Evolutionary conservation across 2,329 filamentous ascomycete genomes (phyloP).

Genomic region (Dendrostoma leiphaemia): DNA sequence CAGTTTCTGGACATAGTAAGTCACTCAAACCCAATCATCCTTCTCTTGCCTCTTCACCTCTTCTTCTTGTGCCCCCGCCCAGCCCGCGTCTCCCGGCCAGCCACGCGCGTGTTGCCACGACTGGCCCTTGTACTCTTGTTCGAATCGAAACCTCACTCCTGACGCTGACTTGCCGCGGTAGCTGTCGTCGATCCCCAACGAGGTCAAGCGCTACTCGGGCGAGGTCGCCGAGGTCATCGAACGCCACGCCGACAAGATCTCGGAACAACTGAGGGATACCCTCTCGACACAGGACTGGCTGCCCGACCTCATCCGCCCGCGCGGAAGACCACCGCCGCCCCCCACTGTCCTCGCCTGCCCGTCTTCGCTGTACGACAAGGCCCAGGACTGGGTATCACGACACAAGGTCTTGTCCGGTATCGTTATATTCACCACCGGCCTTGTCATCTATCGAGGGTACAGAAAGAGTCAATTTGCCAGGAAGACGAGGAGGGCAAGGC

Average conservation of each 20-base stretch:
- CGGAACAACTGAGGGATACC: conserved; percentile 66
- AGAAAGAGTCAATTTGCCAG: conserved; percentile 54
- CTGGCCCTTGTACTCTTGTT: too few species aligned
- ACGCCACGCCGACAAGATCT: conserved; percentile 74
- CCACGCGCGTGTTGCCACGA: too few species aligned
- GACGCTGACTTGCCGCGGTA: conserved; percentile 25
- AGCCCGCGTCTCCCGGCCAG: too few species aligned
- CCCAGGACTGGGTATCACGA: conserved; percentile 68
- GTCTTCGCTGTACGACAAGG: conserved; percentile 43
- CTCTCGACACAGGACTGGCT: conserved; percentile 70
- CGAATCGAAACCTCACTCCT: background rate
- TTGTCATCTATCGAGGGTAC: conserved; percentile 54
- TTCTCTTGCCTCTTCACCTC: too few species aligned
- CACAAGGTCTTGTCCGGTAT: conserved; percentile 74
- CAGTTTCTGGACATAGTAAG: conserved; percentile 23
- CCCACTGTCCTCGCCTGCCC: conserved; percentile 31
- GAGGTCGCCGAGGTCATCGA: conserved; percentile 80
- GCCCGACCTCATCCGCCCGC: conserved; percentile 64
- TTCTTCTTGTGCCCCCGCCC: background rate
- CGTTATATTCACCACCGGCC: conserved; percentile 68
- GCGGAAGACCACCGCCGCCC: conserved; percentile 47
- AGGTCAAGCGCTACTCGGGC: conserved; percentile 68
- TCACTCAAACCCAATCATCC: too few species aligned
- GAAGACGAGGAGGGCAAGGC: conserved; percentile 71
- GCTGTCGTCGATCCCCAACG: conserved; percentile 54